Evolutionary conservation across 805 yeast species (phyloP).

Genomic region (Starmerella sirachaensis): DNA sequence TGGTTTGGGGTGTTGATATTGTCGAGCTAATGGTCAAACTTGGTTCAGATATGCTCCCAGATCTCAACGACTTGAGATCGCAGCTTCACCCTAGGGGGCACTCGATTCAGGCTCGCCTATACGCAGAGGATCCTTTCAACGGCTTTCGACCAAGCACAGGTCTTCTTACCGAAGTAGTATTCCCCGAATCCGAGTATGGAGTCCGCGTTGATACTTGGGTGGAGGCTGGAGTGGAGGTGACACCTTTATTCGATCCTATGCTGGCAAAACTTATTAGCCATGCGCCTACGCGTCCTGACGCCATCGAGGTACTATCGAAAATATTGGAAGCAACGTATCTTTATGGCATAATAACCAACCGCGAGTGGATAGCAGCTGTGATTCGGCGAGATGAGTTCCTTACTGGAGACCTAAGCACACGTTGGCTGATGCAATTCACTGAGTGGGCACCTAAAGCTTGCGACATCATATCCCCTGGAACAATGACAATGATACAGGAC

Average conservation of each 20-base stretch:
- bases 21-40: constrained; percentile 86
- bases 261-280: constrained; percentile 91
- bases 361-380: background rate
- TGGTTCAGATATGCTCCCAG: background rate
- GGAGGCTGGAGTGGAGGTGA: constrained; percentile 65
- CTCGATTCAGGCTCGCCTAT: constrained; percentile 87
- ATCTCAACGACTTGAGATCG: background rate
- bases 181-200: constrained; percentile 49
- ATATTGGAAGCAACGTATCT: background rate
- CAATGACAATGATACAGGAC: constrained; percentile 91
- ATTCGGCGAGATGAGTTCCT: background rate
- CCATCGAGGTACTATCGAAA: constrained; percentile 51
- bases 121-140: constrained; percentile 91
- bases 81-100: constrained; percentile 47
- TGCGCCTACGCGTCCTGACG: constrained; percentile 77
- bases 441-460: constrained; percentile 68
- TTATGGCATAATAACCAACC: background rate
- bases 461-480: constrained; percentile 78
- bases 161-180: constrained; percentile 65
- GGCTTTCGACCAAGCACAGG: constrained; percentile 95
- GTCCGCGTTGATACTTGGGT: constrained; percentile 94
- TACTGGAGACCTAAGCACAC: constrained; percentile 37
- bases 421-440: constrained; percentile 64
- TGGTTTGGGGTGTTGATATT: constrained; percentile 82
- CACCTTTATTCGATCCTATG: constrained; percentile 92